Conservation (phyloP, 768 basidiomycete genomes). For the Ramaria sp. region DNA sequence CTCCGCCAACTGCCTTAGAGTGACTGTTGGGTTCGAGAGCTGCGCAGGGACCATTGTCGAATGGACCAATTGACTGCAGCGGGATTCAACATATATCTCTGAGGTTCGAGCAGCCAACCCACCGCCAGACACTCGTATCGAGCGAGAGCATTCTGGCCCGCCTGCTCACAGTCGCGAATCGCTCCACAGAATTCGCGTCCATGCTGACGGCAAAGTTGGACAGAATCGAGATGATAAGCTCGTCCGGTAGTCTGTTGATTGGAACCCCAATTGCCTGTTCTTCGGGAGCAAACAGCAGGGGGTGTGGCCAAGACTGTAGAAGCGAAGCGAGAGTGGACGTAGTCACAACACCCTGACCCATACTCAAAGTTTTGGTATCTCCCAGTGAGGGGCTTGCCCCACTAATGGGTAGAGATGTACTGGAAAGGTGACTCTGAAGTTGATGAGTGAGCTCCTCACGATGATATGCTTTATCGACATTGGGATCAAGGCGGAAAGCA, state of each 20-base stretch:
- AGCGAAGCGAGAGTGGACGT: background rate
- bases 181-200: constrained; percentile 59
- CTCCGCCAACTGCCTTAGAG: constrained; percentile 38
- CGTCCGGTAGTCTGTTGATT: constrained; percentile 59
- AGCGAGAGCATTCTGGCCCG: constrained; percentile 66
- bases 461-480: constrained; percentile 66
- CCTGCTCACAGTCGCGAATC: constrained; percentile 63
- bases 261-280: constrained; percentile 48
- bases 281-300: constrained; percentile 49
- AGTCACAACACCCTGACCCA: background rate
- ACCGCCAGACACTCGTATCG: constrained; percentile 73
- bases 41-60: constrained; percentile 69
- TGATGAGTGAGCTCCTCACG: constrained; percentile 32
- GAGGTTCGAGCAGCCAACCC: background rate
- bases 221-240: constrained; percentile 63
- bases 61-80: constrained; percentile 36
- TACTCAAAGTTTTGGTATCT: background rate
- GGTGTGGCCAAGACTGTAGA: constrained; percentile 1
- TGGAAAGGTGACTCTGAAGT: background rate
- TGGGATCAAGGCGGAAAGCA: constrained; percentile 66
- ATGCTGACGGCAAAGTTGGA: constrained; percentile 29
- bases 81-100: constrained; percentile 7
- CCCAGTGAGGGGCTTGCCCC: constrained; percentile 12
- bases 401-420: constrained; percentile 5
- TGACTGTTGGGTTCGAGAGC: constrained; percentile 36